Percentiles rank a stretch among this genome's conserved stretches.
Evolutionary conservation across 345 rosid genomes (phyloP).

Genomic region (Mallotus nudiflorus): DNA sequence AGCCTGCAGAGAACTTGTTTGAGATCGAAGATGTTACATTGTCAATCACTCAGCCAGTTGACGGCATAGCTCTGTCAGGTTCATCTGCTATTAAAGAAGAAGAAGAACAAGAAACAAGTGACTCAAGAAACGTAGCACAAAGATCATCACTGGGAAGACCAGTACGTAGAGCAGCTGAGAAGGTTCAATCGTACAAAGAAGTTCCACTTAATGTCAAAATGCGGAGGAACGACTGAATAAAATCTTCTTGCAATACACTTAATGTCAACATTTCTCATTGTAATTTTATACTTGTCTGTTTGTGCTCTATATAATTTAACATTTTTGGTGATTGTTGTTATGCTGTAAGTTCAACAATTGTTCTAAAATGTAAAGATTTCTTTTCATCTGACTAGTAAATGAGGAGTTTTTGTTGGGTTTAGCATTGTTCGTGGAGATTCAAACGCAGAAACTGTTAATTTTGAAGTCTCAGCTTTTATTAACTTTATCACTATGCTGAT

Average conservation of each 20-base stretch:
- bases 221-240: slow-evolving; percentile 31
- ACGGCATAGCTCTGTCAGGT: slow-evolving; percentile 15
- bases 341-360: slow-evolving; percentile 3
- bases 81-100: slow-evolving; percentile 23
- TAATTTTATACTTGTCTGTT: slow-evolving; percentile 11
- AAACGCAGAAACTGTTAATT: too few relatives aligned
- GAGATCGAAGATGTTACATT: slow-evolving; percentile 53
- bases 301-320: background rate
- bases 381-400: too few relatives aligned
- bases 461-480: too few relatives aligned
- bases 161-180: slow-evolving; percentile 55
- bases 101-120: slow-evolving; percentile 20
- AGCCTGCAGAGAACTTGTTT: slow-evolving; percentile 48
- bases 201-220: slow-evolving; percentile 46
- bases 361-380: too few relatives aligned
- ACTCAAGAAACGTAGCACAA: slow-evolving; percentile 14
- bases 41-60: slow-evolving; percentile 21
- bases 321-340: background rate
- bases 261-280: background rate
- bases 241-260: too few relatives aligned
- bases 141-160: slow-evolving; percentile 59
- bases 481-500: too few relatives aligned
- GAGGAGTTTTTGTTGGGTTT: too few relatives aligned
- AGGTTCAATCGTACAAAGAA: slow-evolving; percentile 66
- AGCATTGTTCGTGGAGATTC: too few relatives aligned